Evolutionary conservation across 2,329 filamentous ascomycete species (phyloP), one percentile per base, ranked within the genome.

Genomic region (Lachnellula occidentalis): DNA sequence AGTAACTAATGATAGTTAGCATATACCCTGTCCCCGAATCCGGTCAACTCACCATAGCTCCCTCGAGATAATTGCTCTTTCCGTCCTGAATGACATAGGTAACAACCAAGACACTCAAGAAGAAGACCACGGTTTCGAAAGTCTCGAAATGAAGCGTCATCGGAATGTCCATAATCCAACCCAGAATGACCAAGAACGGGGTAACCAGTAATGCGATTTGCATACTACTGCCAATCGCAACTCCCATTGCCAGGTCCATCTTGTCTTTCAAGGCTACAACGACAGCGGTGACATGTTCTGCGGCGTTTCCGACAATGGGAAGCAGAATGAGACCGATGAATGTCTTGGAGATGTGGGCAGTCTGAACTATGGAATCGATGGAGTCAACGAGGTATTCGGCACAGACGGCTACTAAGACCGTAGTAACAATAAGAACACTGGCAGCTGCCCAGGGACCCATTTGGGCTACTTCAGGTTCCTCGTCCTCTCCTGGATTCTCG

Each of bases 141-240:
- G 80, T 88, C 74, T 92, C 86, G 67, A 94, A 94, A 67, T 88
- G 86, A 42, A 92, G 77, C 6, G 86, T 87, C 84, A 88, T 87
- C 15, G 81, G 75, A 59, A 82, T 74, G 51, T 79, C 78, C 61
- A 87, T 84, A 56, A 83, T 79, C 88, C 88, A 92, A 57, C 88
- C 88, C 37, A 92, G 77, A 60, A 92, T 83, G 51, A 92, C 88
- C 51, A 92, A 76, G 72, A 88, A 86, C 0, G 88, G 88, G 1
- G 88, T 92, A 47, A 92, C 88, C 45, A 91, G 83, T 45, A 92
- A 77, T 21, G 88, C 88, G 64, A 92, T 92, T 71, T 92, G 88
- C 68, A 92, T 85, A 69, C 86, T 89, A 56, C 86, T 90, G 45
- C 88, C 88, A 65, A 92, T 88, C 27, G 88, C 88, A 49, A 92